phyloP scores from a whole-genome alignment of 2,329 filamentous ascomycete genomes.

The Apiospora pterosperma region DNA sequence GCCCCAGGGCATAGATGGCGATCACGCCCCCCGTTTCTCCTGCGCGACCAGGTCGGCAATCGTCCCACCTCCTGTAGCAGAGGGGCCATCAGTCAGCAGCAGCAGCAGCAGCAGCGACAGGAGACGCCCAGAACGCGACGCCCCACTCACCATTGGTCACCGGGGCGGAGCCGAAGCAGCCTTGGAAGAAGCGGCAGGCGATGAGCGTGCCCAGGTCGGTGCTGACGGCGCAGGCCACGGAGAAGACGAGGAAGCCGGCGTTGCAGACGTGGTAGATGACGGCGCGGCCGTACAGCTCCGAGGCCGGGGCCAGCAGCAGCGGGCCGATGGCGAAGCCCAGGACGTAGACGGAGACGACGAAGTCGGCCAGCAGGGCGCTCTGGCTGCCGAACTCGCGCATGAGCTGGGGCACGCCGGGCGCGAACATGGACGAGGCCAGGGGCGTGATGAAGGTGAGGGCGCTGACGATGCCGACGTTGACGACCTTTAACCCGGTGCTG shows the following conservation, averaged over 20 bases:
- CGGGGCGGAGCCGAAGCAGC: slow-evolving; percentile 11
- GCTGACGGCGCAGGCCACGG: slow-evolving; percentile 3
- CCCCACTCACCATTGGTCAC: neutral
- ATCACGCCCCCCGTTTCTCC: slow-evolving; percentile 10
- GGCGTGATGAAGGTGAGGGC: slow-evolving; percentile 38
- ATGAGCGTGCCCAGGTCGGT: slow-evolving; percentile 10
- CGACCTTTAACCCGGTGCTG: slow-evolving; percentile 39
- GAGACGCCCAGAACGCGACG: slow-evolving; percentile 10
- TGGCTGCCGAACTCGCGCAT: slow-evolving; percentile 11
- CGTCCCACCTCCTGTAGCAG: slow-evolving; percentile 13
- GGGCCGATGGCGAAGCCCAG: slow-evolving; percentile 14
- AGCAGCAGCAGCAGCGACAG: slow-evolving; percentile 10
- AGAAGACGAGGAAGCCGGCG: neutral
- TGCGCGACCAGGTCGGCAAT: slow-evolving; percentile 12
- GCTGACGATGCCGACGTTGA: slow-evolving; percentile 43
- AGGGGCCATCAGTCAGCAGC: slow-evolving; percentile 10
- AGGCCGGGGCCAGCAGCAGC: slow-evolving; percentile 11
- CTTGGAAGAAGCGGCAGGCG: slow-evolving; percentile 10
- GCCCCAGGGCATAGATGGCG: slow-evolving; percentile 12
- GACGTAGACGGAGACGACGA: slow-evolving; percentile 15
- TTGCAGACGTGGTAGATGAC: neutral
- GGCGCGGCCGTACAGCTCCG: slow-evolving; percentile 13
- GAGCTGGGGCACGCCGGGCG: slow-evolving; percentile 11
- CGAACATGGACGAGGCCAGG: slow-evolving; percentile 13
- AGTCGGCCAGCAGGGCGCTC: slow-evolving; percentile 9